Percentiles rank a stretch among this genome's conserved stretches.
Conservation (phyloP, 306 rosid genomes). For the Cicer yamashitae region DNA sequence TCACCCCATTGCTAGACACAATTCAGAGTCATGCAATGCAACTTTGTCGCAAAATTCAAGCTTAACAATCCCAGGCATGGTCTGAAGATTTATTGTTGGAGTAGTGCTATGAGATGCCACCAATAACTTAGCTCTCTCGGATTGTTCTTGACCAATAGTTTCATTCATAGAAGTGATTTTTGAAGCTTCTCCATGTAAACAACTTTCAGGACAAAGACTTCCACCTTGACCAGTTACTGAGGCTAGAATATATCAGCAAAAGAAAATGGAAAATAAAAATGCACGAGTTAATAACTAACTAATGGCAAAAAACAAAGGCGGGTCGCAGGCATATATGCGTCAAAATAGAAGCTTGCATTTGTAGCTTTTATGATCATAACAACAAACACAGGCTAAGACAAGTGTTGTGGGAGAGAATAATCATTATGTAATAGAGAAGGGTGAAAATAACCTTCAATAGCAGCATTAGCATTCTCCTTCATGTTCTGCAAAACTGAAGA, state of each 20-base stretch:
- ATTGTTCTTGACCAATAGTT: slow-evolving; percentile 42
- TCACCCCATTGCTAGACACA: slow-evolving; percentile 61
- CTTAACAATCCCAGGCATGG: slow-evolving; percentile 39
- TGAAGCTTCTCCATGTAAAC: slow-evolving; percentile 45
- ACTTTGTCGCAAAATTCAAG: slow-evolving; percentile 43
- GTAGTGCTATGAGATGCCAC: slow-evolving; percentile 37
- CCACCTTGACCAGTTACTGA: slow-evolving; percentile 38
- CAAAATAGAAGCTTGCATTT: too few species aligned
- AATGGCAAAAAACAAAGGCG: too few species aligned
- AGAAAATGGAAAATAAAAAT: not conserved
- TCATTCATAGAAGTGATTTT: slow-evolving; percentile 44
- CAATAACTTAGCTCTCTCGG: slow-evolving; percentile 20
- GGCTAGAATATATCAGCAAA: slow-evolving; percentile 42
- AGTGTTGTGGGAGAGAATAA: not conserved
- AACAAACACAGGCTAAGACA: not conserved
- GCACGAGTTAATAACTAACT: slow-evolving; percentile 26
- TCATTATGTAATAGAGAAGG: not conserved
- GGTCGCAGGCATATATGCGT: too few species aligned
- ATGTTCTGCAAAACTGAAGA: slow-evolving; percentile 48
- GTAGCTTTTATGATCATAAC: too few species aligned
- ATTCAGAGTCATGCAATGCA: slow-evolving; percentile 44
- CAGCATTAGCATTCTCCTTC: slow-evolving; percentile 46
- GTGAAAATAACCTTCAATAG: slow-evolving; percentile 60
- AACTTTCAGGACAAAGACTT: slow-evolving; percentile 47
- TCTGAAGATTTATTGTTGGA: slow-evolving; percentile 31